Conservation (phyloP, 345 rosid genomes). For the Noccaea bulbosa region DNA sequence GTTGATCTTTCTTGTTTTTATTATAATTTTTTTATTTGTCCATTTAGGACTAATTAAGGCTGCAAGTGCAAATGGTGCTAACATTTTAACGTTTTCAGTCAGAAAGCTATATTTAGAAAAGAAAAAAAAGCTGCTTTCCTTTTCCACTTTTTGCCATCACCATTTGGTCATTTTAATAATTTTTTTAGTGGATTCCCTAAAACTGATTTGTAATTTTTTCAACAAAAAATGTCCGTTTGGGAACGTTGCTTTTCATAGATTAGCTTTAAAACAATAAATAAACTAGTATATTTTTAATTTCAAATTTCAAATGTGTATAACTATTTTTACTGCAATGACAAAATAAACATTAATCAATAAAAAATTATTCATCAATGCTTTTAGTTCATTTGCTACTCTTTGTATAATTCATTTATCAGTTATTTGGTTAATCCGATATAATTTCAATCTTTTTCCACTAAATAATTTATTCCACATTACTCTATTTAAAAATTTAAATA, state of each 20-base stretch:
- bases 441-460: not conserved
- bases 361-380: not conserved
- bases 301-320: not conserved
- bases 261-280: not conserved
- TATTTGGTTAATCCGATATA: not conserved
- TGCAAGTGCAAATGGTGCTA: constrained; percentile 35
- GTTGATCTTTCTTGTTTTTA: not conserved
- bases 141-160: not conserved
- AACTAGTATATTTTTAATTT: not conserved
- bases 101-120: constrained; percentile 24
- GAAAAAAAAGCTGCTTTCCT: constrained; percentile 11
- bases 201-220: constrained; percentile 2
- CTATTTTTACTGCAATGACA: not conserved
- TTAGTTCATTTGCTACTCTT: not conserved
- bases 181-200: constrained; percentile 20
- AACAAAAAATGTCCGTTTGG: not conserved
- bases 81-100: constrained; percentile 3
- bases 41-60: constrained; percentile 29
- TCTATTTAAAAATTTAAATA: not conserved
- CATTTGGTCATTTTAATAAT: constrained; percentile 20
- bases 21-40: not conserved
- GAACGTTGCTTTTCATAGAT: not conserved
- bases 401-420: not conserved
- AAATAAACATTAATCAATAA: not conserved
- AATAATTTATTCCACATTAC: not conserved